A percentile compares a stretch with the other conserved stretches of the same genome.
These are phyloP conservation scores for Yamadazyma pseudoaaseri DNA, from an alignment of 1,139 yeast genomes.

Conservation along the genomic window DNA sequence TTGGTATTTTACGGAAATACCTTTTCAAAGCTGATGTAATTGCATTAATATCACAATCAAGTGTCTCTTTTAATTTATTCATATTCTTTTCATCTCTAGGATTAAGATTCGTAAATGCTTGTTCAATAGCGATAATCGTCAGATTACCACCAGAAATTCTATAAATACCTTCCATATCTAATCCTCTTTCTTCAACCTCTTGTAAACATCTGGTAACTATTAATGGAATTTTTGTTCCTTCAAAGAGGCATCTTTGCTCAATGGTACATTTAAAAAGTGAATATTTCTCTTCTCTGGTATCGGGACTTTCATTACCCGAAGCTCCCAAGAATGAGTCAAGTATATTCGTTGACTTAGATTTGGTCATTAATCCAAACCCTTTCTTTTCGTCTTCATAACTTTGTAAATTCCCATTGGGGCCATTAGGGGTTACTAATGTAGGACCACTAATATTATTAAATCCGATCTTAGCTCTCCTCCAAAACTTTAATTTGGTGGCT, in stretches of 20 bases:
- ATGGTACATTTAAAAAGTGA: slow-evolving; percentile 51
- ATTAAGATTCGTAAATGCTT: slow-evolving; percentile 34
- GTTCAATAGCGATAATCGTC: slow-evolving; percentile 60
- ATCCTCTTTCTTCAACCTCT: slow-evolving; percentile 75
- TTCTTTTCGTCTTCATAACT: slow-evolving; percentile 11
- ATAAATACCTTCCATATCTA: slow-evolving; percentile 82
- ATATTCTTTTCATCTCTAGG: slow-evolving; percentile 37
- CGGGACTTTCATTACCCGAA: slow-evolving; percentile 9
- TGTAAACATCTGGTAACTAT: slow-evolving; percentile 71
- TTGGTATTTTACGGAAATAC: slow-evolving; percentile 79
- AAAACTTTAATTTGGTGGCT: slow-evolving; percentile 50
- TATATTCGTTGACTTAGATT: slow-evolving; percentile 50
- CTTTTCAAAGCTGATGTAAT: slow-evolving; percentile 85
- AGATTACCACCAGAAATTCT: slow-evolving; percentile 88
- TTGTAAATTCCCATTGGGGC: slow-evolving; percentile 2
- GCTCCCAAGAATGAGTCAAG: slow-evolving; percentile 35
- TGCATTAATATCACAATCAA: slow-evolving; percentile 77
- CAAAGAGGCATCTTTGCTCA: slow-evolving; percentile 58
- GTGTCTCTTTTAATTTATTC: slow-evolving; percentile 42
- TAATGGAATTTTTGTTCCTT: slow-evolving; percentile 63
- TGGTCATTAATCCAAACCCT: slow-evolving; percentile 20
- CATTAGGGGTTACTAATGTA: slow-evolving; percentile 9
- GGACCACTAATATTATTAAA: slow-evolving; percentile 12
- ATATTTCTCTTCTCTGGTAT: slow-evolving; percentile 13
- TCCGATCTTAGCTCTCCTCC: slow-evolving; percentile 50